These are phyloP conservation scores for Ceratocystis alfenasii DNA, from an alignment of 2,329 filamentous ascomycete species.

Conservation along the genomic window DNA sequence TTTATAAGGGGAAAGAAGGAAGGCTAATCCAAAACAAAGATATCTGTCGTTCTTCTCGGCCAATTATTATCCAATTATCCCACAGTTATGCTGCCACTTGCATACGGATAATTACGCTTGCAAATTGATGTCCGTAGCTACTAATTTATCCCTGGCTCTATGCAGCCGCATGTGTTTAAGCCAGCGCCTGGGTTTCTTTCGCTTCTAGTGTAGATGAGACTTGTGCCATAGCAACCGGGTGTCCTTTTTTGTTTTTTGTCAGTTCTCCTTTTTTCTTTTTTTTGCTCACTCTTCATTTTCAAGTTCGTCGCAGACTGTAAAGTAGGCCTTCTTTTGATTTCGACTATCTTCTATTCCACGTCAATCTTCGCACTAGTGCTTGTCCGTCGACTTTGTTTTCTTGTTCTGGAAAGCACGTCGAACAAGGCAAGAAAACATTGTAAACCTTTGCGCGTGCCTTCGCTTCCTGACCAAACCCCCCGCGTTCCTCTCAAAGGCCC, in stretches of 20 bases:
- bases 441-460: not conserved
- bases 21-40: not conserved
- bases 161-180: constrained; percentile 2
- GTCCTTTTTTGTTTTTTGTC: not conserved
- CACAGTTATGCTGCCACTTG: not conserved
- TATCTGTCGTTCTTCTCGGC: not conserved
- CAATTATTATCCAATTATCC: not conserved
- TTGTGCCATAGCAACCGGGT: constrained; percentile 8
- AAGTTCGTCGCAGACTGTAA: not conserved
- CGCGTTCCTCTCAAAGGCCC: not conserved
- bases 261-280: not conserved
- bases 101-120: not conserved
- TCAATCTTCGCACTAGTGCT: not conserved
- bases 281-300: not conserved
- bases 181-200: constrained; percentile 4
- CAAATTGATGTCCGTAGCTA: not conserved
- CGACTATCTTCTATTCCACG: not conserved
- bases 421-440: not conserved
- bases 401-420: not conserved
- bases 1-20: not conserved
- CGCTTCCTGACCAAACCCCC: not conserved
- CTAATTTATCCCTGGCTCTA: constrained; percentile 7
- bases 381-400: not conserved
- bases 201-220: constrained; percentile 4
- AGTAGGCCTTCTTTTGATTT: not conserved